Base-by-base conservation (phyloP, 1,284 basidiomycete species). In the Trametes sp. region DNA sequence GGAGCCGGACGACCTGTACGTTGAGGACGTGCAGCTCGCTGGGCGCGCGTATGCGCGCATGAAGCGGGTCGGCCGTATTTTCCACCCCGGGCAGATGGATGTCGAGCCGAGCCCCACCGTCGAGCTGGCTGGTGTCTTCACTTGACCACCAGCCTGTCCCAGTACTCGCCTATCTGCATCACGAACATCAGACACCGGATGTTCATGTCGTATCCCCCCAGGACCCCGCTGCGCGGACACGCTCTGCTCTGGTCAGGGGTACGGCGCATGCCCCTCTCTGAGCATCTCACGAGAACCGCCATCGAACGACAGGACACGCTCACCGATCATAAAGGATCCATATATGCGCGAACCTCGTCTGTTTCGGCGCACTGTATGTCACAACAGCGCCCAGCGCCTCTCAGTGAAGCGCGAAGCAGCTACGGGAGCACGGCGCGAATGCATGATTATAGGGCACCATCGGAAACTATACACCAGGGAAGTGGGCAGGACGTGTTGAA, bases 1-100 rank as follows among this genome's bases (percentile, higher is more conserved):
- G 35, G 53, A 33, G 42, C 53, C 53, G 41, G 53, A 45, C 29
- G 41, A 33, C 42, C 29, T 54, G 11, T 54, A 54, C 21, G 53
- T 54, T 6, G 42, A 45, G 29, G 42, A 54, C n/a, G 28, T 54
- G 26, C 53, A 54, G 28, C 42, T 54, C 13, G 42, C 41, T 3
- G 53, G 53, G 29, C 26, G 28, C 1, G 53, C 35, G 41, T 54
- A 45, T 13, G 24, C n/a, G 28, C 19, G 51, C 36, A 26, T 53
- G 2, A 35, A 35, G 23, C 51, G 51, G 13, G 51, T 53, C 26
- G 51, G 51, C 7, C 36, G 51, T 2, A 23, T 38, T 2, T 53
- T 53, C 21, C 23, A 29, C 29, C 48, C 48, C 6, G 48, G 3
- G 33, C 21, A 53, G 21, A 16, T 11, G 23, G 28, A 38, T 24